phyloP scores from a whole-genome alignment of 176 grass and related monocot genomes.

The Elymus sibiricus region DNA sequence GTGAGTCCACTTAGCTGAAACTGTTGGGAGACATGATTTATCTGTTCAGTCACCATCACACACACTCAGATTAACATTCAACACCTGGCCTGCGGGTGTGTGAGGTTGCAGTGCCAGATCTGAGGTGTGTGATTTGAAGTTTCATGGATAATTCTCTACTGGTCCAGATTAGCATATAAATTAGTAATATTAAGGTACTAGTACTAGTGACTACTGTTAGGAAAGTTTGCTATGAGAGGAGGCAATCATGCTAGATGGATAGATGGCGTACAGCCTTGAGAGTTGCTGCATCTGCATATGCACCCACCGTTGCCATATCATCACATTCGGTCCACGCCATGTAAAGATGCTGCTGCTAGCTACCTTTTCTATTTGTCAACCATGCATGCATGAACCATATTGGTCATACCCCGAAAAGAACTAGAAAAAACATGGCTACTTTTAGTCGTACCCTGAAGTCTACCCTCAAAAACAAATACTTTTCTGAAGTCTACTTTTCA shows the following conservation, averaged over 20 bases:
- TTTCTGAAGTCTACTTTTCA: not conserved
- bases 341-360: not conserved
- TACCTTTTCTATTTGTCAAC: not conserved
- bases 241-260: not conserved
- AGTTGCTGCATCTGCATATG: not conserved
- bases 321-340: not conserved
- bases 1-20: not conserved
- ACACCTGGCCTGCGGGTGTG: not conserved
- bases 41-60: not conserved
- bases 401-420: not conserved
- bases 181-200: not conserved
- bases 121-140: not conserved
- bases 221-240: not conserved
- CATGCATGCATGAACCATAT: not conserved
- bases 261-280: not conserved
- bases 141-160: not conserved
- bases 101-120: not conserved
- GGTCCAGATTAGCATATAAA: not conserved
- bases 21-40: not conserved
- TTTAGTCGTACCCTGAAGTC: not conserved
- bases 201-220: not conserved
- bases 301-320: conserved; percentile 5
- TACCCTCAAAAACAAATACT: not conserved
- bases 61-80: not conserved
- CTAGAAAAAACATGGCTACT: not conserved